These are phyloP conservation scores for Saccharomycopsis malanga DNA, from an alignment of 805 yeast species.

Conservation along the genomic window DNA sequence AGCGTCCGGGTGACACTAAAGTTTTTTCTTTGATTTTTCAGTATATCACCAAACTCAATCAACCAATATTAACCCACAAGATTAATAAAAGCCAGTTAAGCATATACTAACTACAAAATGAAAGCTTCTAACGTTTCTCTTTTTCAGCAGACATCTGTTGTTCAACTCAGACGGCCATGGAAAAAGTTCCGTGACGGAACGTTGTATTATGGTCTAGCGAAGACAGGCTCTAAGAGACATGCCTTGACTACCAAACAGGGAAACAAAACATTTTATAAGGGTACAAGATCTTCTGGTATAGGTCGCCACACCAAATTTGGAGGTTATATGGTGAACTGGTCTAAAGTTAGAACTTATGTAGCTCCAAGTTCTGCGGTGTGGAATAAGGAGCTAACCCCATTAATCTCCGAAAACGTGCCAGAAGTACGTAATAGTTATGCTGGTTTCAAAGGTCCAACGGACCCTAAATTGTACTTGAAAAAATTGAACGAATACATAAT, in stretches of 20 bases:
- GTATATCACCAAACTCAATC: too few species aligned
- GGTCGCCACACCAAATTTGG: constrained; percentile 76
- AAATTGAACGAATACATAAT: constrained; percentile 72
- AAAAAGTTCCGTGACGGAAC: constrained; percentile 77
- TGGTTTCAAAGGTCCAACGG: constrained; percentile 71
- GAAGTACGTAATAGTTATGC: constrained; percentile 56
- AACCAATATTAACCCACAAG: too few species aligned
- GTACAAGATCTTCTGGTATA: constrained; percentile 91
- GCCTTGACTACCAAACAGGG: constrained; percentile 90
- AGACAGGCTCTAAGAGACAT: constrained; percentile 75
- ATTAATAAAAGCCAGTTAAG: too few species aligned
- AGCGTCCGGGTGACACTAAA: too few species aligned
- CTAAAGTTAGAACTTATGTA: constrained; percentile 83
- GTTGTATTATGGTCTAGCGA: constrained; percentile 71
- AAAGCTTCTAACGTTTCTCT: constrained; percentile 39
- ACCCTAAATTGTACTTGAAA: constrained; percentile 63
- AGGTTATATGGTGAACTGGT: constrained; percentile 71
- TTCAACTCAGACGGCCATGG: constrained; percentile 78
- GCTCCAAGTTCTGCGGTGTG: constrained; percentile 46
- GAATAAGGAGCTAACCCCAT: constrained; percentile 53
- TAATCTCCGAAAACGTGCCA: constrained; percentile 71
- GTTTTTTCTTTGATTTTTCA: too few species aligned
- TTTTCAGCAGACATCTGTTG: constrained; percentile 40
- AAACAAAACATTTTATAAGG: constrained; percentile 89
- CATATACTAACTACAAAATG: constrained; percentile 36